phyloP scores from a whole-genome alignment of 2,329 filamentous ascomycete species.

The Coniosporium tulheliwenetii region DNA sequence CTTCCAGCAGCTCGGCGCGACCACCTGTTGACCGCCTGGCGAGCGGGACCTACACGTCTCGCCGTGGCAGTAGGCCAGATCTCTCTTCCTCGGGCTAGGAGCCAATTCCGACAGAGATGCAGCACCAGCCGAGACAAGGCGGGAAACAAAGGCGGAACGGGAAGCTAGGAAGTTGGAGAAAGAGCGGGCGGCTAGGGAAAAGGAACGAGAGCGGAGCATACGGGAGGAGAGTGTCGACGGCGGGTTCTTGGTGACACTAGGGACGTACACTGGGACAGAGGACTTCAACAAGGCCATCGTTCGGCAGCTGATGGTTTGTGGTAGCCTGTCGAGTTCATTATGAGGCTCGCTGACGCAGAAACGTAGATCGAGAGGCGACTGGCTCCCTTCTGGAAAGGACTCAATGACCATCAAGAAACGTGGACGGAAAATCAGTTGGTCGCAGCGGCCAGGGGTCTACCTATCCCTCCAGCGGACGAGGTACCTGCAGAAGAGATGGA shows the following conservation, averaged over 20 bases:
- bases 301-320: constrained; percentile 70
- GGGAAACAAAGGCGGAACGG: constrained; percentile 81
- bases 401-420: constrained; percentile 73
- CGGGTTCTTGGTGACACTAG: constrained; percentile 84
- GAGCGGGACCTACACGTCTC: constrained; percentile 26
- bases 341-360: constrained; percentile 5
- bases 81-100: constrained; percentile 43
- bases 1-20: constrained; percentile 10
- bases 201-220: constrained; percentile 82
- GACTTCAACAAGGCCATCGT: constrained; percentile 86
- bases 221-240: constrained; percentile 87
- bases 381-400: constrained; percentile 88
- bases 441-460: constrained; percentile 69
- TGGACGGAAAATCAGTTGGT: constrained; percentile 97
- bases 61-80: constrained; percentile 41
- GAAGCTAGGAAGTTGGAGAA: constrained; percentile 75
- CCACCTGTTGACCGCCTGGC: constrained; percentile 10
- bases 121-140: constrained; percentile 41
- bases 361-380: constrained; percentile 78
- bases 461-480: constrained; percentile 71
- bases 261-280: constrained; percentile 80
- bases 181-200: constrained; percentile 57
- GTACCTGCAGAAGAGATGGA: constrained; percentile 53
- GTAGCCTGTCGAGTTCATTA: neutral
- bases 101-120: constrained; percentile 32